These are phyloP conservation scores for Toxicodendron radicans DNA, from an alignment of 345 rosid genomes.

Conservation along the genomic window DNA sequence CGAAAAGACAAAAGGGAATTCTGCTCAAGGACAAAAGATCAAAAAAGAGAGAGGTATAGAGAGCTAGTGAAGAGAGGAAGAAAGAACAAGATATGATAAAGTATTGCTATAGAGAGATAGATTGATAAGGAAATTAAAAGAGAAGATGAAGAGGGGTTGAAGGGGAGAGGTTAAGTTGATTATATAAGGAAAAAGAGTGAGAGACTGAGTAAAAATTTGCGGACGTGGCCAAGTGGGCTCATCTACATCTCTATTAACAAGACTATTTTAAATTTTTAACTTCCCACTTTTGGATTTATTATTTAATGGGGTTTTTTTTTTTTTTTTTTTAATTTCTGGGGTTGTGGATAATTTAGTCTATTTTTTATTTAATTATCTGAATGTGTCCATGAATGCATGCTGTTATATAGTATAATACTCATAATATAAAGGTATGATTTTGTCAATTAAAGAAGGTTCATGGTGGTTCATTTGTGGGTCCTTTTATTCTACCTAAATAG, in stretches of 20 bases:
- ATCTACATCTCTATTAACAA: not conserved
- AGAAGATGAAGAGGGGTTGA: slow-evolving; percentile 4
- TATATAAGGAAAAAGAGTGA: slow-evolving; percentile 26
- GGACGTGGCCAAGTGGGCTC: slow-evolving; percentile 15
- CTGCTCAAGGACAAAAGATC: not conserved
- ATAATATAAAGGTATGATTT: slow-evolving; percentile 12
- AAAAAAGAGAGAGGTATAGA: no score
- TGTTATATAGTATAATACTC: not conserved
- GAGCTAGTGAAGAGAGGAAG: not conserved
- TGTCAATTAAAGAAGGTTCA: not conserved
- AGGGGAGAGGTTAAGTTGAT: slow-evolving; percentile 22
- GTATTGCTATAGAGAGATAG: not conserved
- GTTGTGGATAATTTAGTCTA: not conserved
- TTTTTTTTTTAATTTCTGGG: not conserved
- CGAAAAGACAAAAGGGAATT: not conserved
- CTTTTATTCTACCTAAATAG: not conserved
- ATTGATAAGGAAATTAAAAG: slow-evolving; percentile 2
- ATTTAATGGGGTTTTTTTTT: no score
- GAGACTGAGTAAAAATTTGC: not conserved
- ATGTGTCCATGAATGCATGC: not conserved
- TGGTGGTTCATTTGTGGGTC: slow-evolving; percentile 15
- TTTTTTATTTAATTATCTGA: not conserved
- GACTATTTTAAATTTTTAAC: slow-evolving; percentile 17
- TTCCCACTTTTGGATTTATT: no score
- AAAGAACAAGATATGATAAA: not conserved